Percentiles rank a stretch among this genome's conserved stretches.
Conservation (phyloP, 2,329 filamentous ascomycete species). For the Immersiporthe knoxdaviesiana region DNA sequence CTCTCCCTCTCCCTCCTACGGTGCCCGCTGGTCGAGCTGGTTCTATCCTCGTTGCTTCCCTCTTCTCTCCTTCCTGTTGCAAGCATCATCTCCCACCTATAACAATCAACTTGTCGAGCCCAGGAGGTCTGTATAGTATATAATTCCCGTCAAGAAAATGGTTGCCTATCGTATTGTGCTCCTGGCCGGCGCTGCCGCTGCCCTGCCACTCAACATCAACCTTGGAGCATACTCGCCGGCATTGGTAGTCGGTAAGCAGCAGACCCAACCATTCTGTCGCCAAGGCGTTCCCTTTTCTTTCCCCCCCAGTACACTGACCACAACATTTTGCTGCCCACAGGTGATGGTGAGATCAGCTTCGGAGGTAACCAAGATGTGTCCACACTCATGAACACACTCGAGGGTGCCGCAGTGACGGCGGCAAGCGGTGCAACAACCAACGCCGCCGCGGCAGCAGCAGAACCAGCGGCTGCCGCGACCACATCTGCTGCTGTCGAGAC, state of each 20-base stretch:
- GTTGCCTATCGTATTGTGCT: slow-evolving; percentile 42
- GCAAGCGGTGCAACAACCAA: slow-evolving; percentile 38
- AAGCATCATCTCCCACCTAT: background rate
- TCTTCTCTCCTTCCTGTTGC: slow-evolving; percentile 38
- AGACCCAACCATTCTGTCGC: background rate
- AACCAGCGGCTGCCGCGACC: slow-evolving; percentile 32
- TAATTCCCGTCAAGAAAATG: slow-evolving; percentile 40
- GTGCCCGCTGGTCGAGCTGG: slow-evolving; percentile 10
- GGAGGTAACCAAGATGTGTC: slow-evolving; percentile 50
- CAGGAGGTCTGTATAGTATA: slow-evolving; percentile 20
- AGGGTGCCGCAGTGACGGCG: slow-evolving; percentile 49
- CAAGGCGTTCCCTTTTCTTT: background rate
- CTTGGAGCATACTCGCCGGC: slow-evolving; percentile 50
- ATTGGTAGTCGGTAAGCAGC: slow-evolving; percentile 41
- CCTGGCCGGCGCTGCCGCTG: slow-evolving; percentile 43
- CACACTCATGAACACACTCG: slow-evolving; percentile 48
- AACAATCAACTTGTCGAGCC: slow-evolving; percentile 20
- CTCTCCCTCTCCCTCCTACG: background rate
- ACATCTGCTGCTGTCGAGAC: slow-evolving; percentile 28
- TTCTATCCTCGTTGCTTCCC: slow-evolving; percentile 8
- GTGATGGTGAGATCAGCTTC: slow-evolving; percentile 53
- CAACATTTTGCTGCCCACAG: slow-evolving; percentile 32
- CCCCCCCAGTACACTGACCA: slow-evolving; percentile 12
- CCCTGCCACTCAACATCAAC: slow-evolving; percentile 48
- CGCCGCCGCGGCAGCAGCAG: slow-evolving; percentile 35